Evolutionary conservation across 2,329 filamentous ascomycete species (phyloP).

Genomic region (Colletotrichum filicis): DNA sequence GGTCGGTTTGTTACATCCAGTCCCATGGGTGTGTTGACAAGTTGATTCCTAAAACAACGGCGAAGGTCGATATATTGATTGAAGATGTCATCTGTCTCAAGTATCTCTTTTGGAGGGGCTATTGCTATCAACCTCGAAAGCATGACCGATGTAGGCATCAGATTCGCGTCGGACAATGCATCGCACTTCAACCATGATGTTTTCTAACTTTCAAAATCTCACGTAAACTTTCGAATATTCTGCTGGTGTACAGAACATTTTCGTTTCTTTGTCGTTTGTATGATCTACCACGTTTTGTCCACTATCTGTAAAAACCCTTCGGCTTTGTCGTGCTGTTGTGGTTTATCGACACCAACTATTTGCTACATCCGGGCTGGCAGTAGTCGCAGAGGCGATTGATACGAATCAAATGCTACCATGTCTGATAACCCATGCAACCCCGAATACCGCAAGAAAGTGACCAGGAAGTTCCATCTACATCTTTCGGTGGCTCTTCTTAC

Average conservation of each 20-base stretch:
- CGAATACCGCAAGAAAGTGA: no score
- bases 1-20: not conserved
- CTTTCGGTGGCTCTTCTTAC: no score
- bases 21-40: not conserved
- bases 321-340: not conserved
- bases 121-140: not conserved
- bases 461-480: no score
- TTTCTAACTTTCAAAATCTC: not conserved
- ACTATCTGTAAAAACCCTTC: not conserved
- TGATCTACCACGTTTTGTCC: not conserved
- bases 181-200: not conserved
- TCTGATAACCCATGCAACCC: no score
- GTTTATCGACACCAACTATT: not conserved
- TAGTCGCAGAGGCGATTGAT: no score
- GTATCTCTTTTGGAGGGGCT: not conserved
- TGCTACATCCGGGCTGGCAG: no score
- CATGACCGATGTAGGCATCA: not conserved
- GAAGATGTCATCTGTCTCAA: not conserved
- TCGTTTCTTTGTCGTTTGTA: not conserved
- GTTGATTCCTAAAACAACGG: not conserved
- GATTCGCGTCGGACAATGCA: not conserved
- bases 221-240: not conserved
- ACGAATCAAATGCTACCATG: no score
- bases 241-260: not conserved
- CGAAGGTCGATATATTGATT: no score